Percentiles rank a stretch among this genome's conserved stretches.
Evolutionary conservation across 2,329 filamentous ascomycete species (phyloP).

Genomic region (Hymenoscyphus occultus): DNA sequence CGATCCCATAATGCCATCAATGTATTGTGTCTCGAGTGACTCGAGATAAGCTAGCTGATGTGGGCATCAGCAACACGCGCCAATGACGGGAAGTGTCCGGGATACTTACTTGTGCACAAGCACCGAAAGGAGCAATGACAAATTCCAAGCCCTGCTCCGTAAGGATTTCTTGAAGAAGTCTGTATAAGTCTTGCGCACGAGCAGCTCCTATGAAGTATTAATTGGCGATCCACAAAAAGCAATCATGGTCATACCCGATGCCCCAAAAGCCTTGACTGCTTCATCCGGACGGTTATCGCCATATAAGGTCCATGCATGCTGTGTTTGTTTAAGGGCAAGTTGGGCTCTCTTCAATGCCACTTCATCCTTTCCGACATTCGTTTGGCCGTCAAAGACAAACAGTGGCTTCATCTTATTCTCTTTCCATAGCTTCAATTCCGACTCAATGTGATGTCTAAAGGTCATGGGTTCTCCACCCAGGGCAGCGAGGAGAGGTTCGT

Average conservation of each 20-base stretch:
- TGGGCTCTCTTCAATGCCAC: conserved; percentile 61
- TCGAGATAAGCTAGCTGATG: conserved; percentile 74
- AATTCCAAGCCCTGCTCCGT: conserved; percentile 68
- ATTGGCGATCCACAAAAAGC: conserved; percentile 18
- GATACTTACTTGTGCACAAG: conserved; percentile 71
- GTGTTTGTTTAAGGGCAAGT: conserved; percentile 66
- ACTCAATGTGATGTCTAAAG: conserved; percentile 70
- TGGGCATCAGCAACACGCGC: not conserved
- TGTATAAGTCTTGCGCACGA: conserved; percentile 68
- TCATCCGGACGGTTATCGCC: conserved; percentile 73
- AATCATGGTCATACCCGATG: conserved; percentile 57
- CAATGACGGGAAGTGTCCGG: not conserved
- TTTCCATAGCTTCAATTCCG: conserved; percentile 71
- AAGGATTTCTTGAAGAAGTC: conserved; percentile 73
- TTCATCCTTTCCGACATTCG: conserved; percentile 72
- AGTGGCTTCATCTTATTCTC: conserved; percentile 69
- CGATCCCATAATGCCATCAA: conserved; percentile 76
- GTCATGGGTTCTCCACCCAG: conserved; percentile 84
- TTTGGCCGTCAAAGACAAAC: conserved; percentile 90
- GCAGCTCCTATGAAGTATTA: conserved; percentile 59
- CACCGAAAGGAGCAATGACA: conserved; percentile 81
- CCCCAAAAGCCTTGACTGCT: conserved; percentile 84
- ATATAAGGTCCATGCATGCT: conserved; percentile 84
- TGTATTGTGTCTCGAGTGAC: conserved; percentile 61
- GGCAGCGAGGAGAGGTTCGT: conserved; percentile 86